phyloP scores from a whole-genome alignment of 2,329 filamentous ascomycete genomes.

The Leptographium procerum region DNA sequence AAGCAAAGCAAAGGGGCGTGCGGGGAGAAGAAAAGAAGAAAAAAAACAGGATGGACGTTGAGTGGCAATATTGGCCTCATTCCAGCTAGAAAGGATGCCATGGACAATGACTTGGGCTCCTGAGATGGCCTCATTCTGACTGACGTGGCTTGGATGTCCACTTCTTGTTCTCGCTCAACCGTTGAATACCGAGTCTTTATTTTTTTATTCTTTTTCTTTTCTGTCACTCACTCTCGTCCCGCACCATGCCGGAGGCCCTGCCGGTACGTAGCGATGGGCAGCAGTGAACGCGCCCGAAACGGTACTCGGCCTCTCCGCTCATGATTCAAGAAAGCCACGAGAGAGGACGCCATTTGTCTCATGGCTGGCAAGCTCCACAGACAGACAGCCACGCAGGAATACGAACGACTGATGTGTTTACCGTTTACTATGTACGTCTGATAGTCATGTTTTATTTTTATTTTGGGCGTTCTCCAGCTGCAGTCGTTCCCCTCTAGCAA shows the following conservation, averaged over 20 bases:
- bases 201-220: background rate
- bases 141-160: background rate
- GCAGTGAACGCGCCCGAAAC: background rate
- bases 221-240: background rate
- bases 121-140: background rate
- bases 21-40: background rate
- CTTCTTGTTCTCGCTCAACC: background rate
- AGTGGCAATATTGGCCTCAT: background rate
- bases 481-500: too few species aligned
- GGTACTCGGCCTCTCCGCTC: background rate
- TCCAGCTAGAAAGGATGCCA: background rate
- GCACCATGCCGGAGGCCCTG: too few species aligned
- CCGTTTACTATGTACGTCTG: background rate
- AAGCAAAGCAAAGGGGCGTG: background rate
- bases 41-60: background rate
- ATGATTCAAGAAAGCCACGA: background rate
- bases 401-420: background rate
- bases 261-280: background rate
- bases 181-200: background rate
- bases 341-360: background rate
- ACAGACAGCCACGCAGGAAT: background rate
- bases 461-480: background rate
- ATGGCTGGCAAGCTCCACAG: background rate
- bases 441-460: background rate
- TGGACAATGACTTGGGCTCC: background rate